These are phyloP conservation scores for Crithidia expoeki DNA, from an alignment of 208 protist genomes.

Conservation along the genomic window DNA sequence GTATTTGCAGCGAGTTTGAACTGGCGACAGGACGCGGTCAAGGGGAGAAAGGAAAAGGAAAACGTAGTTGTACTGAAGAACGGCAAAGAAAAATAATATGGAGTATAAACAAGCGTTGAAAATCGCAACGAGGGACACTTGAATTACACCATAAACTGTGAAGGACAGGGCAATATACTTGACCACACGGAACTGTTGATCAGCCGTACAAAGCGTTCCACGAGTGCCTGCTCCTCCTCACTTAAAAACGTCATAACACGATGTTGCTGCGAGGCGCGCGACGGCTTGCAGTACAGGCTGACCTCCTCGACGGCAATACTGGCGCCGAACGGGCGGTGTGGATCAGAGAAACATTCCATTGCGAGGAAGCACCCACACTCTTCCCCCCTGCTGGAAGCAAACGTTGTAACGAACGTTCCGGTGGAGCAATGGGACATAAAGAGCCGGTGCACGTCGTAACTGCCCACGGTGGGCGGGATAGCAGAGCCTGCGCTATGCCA, in stretches of 20 bases:
- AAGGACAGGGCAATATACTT: constrained; percentile 26
- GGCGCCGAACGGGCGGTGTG: constrained; percentile 22
- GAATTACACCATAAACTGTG: constrained; percentile 14
- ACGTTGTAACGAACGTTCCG: constrained; percentile 37
- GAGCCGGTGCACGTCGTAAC: constrained; percentile 33
- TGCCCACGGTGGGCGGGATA: constrained; percentile 15
- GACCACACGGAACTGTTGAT: constrained; percentile 38
- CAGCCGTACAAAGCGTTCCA: constrained; percentile 38
- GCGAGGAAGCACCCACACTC: constrained; percentile 34
- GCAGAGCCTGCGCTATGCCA: neutral
- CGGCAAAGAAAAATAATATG: too few species aligned
- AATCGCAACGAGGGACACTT: neutral
- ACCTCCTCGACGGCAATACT: constrained; percentile 37
- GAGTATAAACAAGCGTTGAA: neutral
- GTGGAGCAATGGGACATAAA: constrained; percentile 23
- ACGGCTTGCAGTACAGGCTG: constrained; percentile 37
- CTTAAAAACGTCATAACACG: constrained; percentile 34
- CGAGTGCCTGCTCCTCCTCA: constrained; percentile 24
- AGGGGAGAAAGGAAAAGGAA: neutral
- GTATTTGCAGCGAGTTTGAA: too few species aligned
- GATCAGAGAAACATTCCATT: constrained; percentile 39
- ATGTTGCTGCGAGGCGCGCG: constrained; percentile 16
- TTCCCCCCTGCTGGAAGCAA: constrained; percentile 26
- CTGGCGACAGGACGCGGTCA: too few species aligned
- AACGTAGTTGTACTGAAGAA: neutral